phyloP scores from a whole-genome alignment of 2,329 filamentous ascomycete genomes.

The Fusarium brachygibbosum region DNA sequence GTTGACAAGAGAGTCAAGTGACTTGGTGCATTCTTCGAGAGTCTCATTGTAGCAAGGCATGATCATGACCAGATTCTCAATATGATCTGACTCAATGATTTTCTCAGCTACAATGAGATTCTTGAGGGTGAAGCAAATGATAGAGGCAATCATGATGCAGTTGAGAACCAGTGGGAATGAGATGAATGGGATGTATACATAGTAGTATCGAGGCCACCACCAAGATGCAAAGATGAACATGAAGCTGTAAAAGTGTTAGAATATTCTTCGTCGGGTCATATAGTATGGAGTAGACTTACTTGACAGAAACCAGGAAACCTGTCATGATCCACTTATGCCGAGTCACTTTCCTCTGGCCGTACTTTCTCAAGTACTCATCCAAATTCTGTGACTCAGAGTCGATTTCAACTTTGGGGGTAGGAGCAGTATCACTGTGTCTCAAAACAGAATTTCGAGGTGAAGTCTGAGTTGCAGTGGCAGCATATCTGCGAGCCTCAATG shows the following conservation, averaged over 20 bases:
- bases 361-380: slow-evolving; percentile 26
- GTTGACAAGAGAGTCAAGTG: slow-evolving; percentile 51
- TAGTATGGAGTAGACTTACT: slow-evolving; percentile 3
- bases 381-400: slow-evolving; percentile 34
- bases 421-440: background rate
- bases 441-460: slow-evolving; percentile 18
- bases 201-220: slow-evolving; percentile 47
- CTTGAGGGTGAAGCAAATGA: slow-evolving; percentile 35
- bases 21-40: slow-evolving; percentile 53
- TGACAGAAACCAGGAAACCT: slow-evolving; percentile 27
- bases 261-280: fast-evolving
- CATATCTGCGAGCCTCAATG: background rate
- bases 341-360: slow-evolving; percentile 28
- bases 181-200: slow-evolving; percentile 46
- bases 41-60: slow-evolving; percentile 61
- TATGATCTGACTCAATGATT: slow-evolving; percentile 37
- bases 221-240: slow-evolving; percentile 47
- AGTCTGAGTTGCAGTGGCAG: slow-evolving; percentile 24
- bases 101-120: slow-evolving; percentile 34
- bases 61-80: slow-evolving; percentile 55
- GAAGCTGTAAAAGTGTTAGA: slow-evolving; percentile 24
- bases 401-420: slow-evolving; percentile 12
- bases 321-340: slow-evolving; percentile 36
- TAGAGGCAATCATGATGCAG: slow-evolving; percentile 46
- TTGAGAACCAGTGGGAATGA: slow-evolving; percentile 46